Base-by-base conservation (phyloP, 1,139 yeast genomes). In the Suhomyces yuchorum region DNA sequence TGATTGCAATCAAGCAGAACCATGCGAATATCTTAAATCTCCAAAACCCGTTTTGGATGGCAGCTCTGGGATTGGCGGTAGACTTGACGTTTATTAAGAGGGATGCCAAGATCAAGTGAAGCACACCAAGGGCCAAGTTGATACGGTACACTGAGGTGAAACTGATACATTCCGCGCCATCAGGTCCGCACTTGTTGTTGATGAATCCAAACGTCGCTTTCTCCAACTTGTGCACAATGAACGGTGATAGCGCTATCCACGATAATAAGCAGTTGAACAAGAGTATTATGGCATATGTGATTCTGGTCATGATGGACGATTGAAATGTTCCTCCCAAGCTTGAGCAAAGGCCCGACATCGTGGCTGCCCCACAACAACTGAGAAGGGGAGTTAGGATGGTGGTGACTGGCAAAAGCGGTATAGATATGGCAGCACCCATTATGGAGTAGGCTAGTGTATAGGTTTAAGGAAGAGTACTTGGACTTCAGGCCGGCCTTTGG, bases 41-140 rank as follows among this genome's bases (percentile, higher is more conserved):
- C 99, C 99, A 95, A 75, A 78, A 82, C 1, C 97, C 96, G 64
- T 93, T 93, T 63, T 93, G 99, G 38, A 93, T 77, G 19, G 79
- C 81, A 0, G 96, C 87, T 40, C 97, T 76, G 18, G 95, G 90
- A 60, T 91, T 86, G 37, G 81, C 70, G 1, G 96, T 86, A 1
- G 95, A 85, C 56, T 81, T 84, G 11, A 90, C 96, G 42, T 89
- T 89, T 8, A 87, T 63, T 45, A 93, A 71, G 40, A 87, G 62
- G 1, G 73, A 70, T 0, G 96, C 96, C 49, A 93, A 71, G 1
- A 84, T 58, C 39, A 92, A 61, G 69, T 95, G 99, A 52, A 91
- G 70, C 46, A 84, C 47, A 1, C 96, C 99, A 18, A 93, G 74
- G 2, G 98, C 95, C 65, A 91, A 87, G 67, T 90, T 91, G 57